These are phyloP conservation scores for Quercus phellos DNA, from an alignment of 331 rosid genomes.

Conservation along the genomic window DNA sequence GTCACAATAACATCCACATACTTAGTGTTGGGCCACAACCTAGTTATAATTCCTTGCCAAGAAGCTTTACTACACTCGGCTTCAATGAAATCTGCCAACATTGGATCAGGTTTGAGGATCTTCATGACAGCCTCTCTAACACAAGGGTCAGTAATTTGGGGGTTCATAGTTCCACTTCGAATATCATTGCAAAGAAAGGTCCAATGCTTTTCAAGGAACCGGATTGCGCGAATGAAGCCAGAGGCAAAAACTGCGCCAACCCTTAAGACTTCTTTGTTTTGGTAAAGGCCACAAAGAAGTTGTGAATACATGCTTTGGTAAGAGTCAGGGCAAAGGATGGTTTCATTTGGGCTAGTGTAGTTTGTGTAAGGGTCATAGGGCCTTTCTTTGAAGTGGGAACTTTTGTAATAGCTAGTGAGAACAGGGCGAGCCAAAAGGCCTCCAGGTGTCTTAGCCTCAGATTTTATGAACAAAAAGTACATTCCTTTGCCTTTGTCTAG, in stretches of 20 bases:
- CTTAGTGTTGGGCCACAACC: constrained; percentile 85
- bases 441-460: constrained; percentile 71
- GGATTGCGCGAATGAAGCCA: constrained; percentile 70
- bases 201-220: constrained; percentile 77
- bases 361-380: constrained; percentile 72
- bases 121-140: constrained; percentile 54
- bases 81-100: constrained; percentile 56
- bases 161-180: constrained; percentile 48
- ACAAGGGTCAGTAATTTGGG: constrained; percentile 33
- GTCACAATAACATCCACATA: constrained; percentile 95
- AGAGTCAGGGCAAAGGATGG: constrained; percentile 72
- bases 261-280: constrained; percentile 52
- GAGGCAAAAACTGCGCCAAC: constrained; percentile 88
- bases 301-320: constrained; percentile 95
- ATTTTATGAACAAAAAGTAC: constrained; percentile 74
- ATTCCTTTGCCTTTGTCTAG: constrained; percentile 95
- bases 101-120: constrained; percentile 47
- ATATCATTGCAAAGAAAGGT: constrained; percentile 53
- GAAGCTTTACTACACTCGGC: constrained; percentile 42
- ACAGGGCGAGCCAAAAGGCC: constrained; percentile 79
- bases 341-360: constrained; percentile 78
- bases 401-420: constrained; percentile 75
- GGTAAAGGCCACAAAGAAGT: constrained; percentile 74
- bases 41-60: constrained; percentile 78
- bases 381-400: constrained; percentile 54